phyloP scores from a whole-genome alignment of 2,329 filamentous ascomycete species.

The Fusarium sp. region DNA sequence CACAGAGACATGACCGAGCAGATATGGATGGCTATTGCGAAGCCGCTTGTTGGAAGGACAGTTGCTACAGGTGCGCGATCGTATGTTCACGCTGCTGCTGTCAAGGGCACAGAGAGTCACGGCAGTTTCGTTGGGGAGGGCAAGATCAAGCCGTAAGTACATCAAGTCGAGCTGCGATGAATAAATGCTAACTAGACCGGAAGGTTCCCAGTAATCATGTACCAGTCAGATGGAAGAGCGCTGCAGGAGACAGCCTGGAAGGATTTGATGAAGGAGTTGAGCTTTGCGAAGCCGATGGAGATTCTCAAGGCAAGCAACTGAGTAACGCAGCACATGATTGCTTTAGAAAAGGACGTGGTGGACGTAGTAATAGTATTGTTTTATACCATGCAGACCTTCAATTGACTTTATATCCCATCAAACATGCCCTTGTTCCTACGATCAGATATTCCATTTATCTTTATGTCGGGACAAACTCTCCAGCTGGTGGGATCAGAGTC shows the following conservation, averaged over 20 bases:
- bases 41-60: constrained; percentile 23
- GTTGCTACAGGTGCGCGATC: constrained; percentile 33
- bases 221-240: constrained; percentile 27
- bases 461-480: background rate
- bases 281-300: constrained; percentile 31
- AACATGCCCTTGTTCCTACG: background rate
- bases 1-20: constrained; percentile 24
- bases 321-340: background rate
- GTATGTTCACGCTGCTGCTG: constrained; percentile 41
- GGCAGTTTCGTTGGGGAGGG: constrained; percentile 45
- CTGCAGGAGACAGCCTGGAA: constrained; percentile 39
- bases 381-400: background rate
- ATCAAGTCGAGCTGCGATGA: background rate
- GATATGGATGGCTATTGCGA: constrained; percentile 24
- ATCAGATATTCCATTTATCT: background rate
- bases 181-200: constrained; percentile 1
- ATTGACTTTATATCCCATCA: background rate
- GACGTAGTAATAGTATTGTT: background rate
- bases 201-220: constrained; percentile 39
- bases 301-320: constrained; percentile 12
- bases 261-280: constrained; percentile 41
- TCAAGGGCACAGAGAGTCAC: constrained; percentile 41
- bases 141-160: constrained; percentile 43
- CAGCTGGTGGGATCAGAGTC: background rate
- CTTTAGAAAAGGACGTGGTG: no score